Conservation (phyloP, 352 stramenopile genomes). For the Phytophthora agathidicida region DNA sequence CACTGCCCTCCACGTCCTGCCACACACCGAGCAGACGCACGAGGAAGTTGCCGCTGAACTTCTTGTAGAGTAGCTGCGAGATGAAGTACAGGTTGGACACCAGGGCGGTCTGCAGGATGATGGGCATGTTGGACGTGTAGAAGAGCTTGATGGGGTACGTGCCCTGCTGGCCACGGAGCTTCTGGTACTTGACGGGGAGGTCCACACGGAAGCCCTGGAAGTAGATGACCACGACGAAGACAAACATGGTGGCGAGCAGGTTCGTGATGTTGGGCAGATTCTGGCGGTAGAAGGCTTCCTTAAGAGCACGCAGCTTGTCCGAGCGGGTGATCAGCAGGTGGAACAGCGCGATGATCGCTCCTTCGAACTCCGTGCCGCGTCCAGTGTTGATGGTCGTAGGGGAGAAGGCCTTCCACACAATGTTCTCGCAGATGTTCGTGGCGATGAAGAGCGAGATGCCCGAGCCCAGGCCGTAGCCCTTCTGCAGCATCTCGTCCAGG, state of each 20-base stretch:
- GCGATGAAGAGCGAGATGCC: slow-evolving; percentile 99
- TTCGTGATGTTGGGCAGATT: slow-evolving; percentile 99
- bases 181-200: slow-evolving; percentile 98
- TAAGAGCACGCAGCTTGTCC: slow-evolving; percentile 98
- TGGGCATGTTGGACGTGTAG: slow-evolving; percentile 99
- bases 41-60: slow-evolving; percentile 98
- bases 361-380: slow-evolving; percentile 99
- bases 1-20: slow-evolving; percentile 96
- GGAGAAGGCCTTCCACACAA: slow-evolving; percentile 99
- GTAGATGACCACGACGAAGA: slow-evolving; percentile 99
- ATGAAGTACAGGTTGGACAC: slow-evolving; percentile 99
- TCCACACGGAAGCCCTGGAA: slow-evolving; percentile 98
- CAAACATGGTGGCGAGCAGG: slow-evolving; percentile 97
- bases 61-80: slow-evolving; percentile 99
- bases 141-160: slow-evolving; percentile 99
- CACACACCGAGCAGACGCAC: slow-evolving; percentile 98
- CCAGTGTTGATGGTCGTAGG: slow-evolving; percentile 99
- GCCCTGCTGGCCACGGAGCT: slow-evolving; percentile 98
- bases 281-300: slow-evolving; percentile 98
- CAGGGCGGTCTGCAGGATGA: slow-evolving; percentile 99
- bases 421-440: slow-evolving; percentile 99
- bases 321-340: slow-evolving; percentile 98
- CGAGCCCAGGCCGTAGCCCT: slow-evolving; percentile 98
- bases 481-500: slow-evolving; percentile 99
- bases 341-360: slow-evolving; percentile 99